phyloP scores from a whole-genome alignment of 306 rosid genomes.

The Pachyrhizus erosus region DNA sequence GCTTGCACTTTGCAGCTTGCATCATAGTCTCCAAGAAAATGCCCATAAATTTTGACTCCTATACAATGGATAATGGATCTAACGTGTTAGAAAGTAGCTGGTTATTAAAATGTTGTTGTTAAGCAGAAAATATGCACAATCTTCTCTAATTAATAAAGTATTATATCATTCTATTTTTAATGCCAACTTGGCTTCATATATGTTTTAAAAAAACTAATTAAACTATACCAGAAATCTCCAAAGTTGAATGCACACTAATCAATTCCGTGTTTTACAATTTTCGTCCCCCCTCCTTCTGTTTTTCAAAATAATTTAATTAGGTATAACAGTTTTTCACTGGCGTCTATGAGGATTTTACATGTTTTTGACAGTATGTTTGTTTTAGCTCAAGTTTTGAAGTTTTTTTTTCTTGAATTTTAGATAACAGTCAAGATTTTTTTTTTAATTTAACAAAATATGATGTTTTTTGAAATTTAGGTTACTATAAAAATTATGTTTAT shows the following conservation, averaged over 20 bases:
- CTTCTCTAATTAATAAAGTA: neutral
- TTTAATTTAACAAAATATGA: no score
- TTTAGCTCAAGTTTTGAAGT: neutral
- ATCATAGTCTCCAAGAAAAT: conserved; percentile 24
- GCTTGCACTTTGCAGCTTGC: conserved; percentile 2
- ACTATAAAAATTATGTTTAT: no score
- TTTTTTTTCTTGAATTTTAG: neutral
- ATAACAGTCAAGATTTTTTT: neutral
- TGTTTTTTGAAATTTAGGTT: no score
- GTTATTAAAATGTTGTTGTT: neutral
- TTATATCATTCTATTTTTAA: neutral
- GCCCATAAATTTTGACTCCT: conserved; percentile 11
- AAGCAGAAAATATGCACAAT: neutral
- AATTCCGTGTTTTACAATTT: neutral
- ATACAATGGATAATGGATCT: neutral
- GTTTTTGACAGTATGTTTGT: neutral
- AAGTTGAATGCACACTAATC: neutral
- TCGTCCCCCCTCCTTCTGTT: neutral
- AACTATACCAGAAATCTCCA: neutral
- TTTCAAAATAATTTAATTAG: neutral
- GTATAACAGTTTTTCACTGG: neutral
- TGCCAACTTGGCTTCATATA: neutral
- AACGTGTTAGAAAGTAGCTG: neutral
- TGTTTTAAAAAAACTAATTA: neutral
- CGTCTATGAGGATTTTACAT: neutral